These are phyloP conservation scores for Sarocladiaceae sp. DNA, from an alignment of 2,329 filamentous ascomycete species.

Conservation along the genomic window DNA sequence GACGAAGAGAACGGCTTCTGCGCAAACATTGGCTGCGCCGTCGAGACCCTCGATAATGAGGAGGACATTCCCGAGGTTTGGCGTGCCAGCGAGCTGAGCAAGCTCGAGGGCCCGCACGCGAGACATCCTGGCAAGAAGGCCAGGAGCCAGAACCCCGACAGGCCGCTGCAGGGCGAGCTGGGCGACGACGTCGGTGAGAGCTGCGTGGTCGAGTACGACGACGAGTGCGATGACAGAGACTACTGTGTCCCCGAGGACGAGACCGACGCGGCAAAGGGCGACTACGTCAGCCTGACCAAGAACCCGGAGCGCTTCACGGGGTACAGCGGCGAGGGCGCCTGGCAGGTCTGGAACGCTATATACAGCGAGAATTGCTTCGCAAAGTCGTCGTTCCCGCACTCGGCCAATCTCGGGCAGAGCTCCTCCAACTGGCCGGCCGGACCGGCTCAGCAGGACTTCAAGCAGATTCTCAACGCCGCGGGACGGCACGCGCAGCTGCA, in stretches of 20 bases:
- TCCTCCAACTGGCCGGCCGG: constrained; percentile 30
- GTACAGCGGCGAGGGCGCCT: constrained; percentile 76
- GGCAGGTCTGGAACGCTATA: constrained; percentile 93
- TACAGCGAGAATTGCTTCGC: constrained; percentile 97
- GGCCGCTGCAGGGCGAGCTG: constrained; percentile 73
- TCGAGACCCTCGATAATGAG: constrained; percentile 91
- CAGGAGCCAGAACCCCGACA: constrained; percentile 62
- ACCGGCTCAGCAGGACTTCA: constrained; percentile 54
- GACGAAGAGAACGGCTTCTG: constrained; percentile 88
- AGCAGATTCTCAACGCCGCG: constrained; percentile 52
- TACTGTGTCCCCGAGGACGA: constrained; percentile 97
- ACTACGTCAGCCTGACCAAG: constrained; percentile 89
- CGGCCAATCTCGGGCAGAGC: constrained; percentile 46
- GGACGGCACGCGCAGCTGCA: constrained; percentile 47
- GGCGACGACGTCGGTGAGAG: constrained; percentile 88
- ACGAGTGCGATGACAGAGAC: constrained; percentile 93
- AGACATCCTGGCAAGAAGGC: constrained; percentile 73
- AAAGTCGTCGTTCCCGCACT: constrained; percentile 55
- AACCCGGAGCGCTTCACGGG: constrained; percentile 96
- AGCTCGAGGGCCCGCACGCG: constrained; percentile 86
- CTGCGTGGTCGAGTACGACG: constrained; percentile 95
- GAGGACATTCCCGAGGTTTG: constrained; percentile 88
- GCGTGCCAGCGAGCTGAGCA: constrained; percentile 86
- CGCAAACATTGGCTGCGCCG: constrained; percentile 92
- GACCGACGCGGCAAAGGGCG: constrained; percentile 75